These are phyloP conservation scores for Ceraceosorus bombacis DNA, from an alignment of 1,284 basidiomycete genomes.

Conservation along the genomic window DNA sequence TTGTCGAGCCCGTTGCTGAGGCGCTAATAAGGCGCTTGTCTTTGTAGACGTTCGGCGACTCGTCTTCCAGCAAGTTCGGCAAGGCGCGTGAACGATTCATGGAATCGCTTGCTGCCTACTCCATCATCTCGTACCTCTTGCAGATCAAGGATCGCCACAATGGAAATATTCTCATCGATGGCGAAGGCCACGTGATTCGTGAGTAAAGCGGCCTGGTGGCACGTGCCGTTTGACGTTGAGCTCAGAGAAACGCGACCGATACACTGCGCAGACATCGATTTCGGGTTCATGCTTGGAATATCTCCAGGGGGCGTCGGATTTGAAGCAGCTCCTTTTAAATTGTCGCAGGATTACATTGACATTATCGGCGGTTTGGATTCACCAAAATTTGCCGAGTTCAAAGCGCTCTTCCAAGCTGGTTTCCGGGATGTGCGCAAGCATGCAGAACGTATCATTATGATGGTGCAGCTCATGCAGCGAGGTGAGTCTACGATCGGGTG, in stretches of 20 bases:
- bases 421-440: conserved; percentile 92
- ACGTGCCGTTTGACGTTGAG: not conserved
- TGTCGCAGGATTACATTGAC: conserved; percentile 91
- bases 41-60: conserved; percentile 31
- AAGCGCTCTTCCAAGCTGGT: conserved; percentile 76
- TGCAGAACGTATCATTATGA: conserved; percentile 88
- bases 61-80: conserved; percentile 26
- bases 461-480: conserved; percentile 95
- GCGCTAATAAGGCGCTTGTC: not conserved
- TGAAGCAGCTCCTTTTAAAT: conserved; percentile 96
- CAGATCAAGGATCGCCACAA: conserved; percentile 99
- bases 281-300: conserved; percentile 87
- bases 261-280: conserved; percentile 68
- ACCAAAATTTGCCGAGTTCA: conserved; percentile 75
- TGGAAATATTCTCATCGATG: conserved; percentile 92
- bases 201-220: conserved; percentile 3
- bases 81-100: conserved; percentile 73
- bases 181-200: conserved; percentile 80
- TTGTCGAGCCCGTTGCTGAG: not conserved
- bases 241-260: not conserved
- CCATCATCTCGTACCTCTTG: conserved; percentile 84
- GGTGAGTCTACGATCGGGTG: conserved; percentile 51
- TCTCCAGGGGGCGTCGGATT: conserved; percentile 91
- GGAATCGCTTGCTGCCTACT: conserved; percentile 83
- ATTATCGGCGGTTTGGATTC: conserved; percentile 81